phyloP scores from a whole-genome alignment of 768 basidiomycete species.

The Naematelia aurantialba region DNA sequence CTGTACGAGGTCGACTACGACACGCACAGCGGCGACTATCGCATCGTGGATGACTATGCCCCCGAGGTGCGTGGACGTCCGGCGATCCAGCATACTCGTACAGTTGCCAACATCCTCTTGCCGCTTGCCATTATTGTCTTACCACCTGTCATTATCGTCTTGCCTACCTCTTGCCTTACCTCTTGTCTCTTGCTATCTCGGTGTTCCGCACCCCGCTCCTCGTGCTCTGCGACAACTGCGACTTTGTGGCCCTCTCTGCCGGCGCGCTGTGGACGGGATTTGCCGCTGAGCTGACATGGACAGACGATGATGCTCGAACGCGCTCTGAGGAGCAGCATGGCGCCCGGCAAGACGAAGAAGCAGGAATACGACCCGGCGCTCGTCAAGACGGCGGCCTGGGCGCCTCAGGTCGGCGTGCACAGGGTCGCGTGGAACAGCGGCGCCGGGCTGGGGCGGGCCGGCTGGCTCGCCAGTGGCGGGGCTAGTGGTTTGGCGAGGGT shows the following conservation, averaged over 20 bases:
- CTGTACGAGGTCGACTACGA: constrained; percentile 86
- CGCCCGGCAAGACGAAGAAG: not conserved
- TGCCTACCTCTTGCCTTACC: not conserved
- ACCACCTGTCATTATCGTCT: not conserved
- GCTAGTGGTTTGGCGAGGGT: constrained; percentile 81
- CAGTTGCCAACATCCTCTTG: not conserved
- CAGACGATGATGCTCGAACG: not conserved
- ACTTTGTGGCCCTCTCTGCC: not conserved
- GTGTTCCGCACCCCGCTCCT: too few species aligned
- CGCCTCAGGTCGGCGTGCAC: constrained; percentile 70
- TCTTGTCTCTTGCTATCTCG: not conserved
- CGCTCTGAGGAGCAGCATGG: not conserved
- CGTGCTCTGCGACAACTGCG: not conserved
- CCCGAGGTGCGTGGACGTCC: constrained; percentile 57
- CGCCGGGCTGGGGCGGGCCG: constrained; percentile 61
- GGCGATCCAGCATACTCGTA: not conserved
- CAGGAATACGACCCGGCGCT: constrained; percentile 4
- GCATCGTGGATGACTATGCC: constrained; percentile 83
- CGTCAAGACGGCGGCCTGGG: constrained; percentile 62
- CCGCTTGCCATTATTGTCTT: not conserved
- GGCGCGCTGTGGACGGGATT: not conserved
- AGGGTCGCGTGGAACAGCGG: constrained; percentile 76
- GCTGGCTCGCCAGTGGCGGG: constrained; percentile 70
- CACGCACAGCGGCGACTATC: constrained; percentile 65
- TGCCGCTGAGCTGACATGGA: not conserved